A percentile compares a stretch with the other conserved stretches of the same genome.
Conservation (phyloP, 2,329 filamentous ascomycete genomes). For the Daldinia sp. region DNA sequence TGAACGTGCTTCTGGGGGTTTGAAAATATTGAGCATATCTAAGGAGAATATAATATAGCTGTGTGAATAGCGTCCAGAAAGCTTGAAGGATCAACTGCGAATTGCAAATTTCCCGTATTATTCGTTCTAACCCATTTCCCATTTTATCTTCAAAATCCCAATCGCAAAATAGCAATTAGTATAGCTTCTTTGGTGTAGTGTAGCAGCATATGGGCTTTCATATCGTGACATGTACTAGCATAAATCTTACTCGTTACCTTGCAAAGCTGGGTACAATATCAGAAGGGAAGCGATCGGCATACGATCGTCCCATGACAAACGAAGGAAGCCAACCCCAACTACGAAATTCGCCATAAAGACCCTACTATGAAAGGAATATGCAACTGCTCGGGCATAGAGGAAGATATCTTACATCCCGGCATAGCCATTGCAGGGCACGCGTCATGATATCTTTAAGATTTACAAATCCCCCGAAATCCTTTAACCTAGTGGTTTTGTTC, state of each 20-base stretch:
- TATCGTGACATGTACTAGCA: neutral
- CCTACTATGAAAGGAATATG: neutral
- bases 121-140: too few relatives aligned
- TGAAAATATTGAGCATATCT: neutral
- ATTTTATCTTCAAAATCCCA: too few relatives aligned
- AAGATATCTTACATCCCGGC: neutral
- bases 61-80: neutral
- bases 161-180: neutral
- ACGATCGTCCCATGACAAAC: neutral
- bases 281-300: neutral
- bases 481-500: neutral
- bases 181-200: neutral
- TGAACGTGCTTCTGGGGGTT: neutral
- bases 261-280: neutral
- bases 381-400: constrained; percentile 7
- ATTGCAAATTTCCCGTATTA: too few relatives aligned
- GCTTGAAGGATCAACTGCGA: too few relatives aligned
- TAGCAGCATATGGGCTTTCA: neutral
- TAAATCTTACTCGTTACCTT: neutral
- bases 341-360: neutral
- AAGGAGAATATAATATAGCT: neutral
- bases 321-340: constrained; percentile 1
- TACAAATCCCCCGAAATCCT: neutral
- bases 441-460: neutral
- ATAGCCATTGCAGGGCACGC: neutral